These are phyloP conservation scores for Xerocomus minutiporus DNA, from an alignment of 1,284 basidiomycete species.

Conservation along the genomic window DNA sequence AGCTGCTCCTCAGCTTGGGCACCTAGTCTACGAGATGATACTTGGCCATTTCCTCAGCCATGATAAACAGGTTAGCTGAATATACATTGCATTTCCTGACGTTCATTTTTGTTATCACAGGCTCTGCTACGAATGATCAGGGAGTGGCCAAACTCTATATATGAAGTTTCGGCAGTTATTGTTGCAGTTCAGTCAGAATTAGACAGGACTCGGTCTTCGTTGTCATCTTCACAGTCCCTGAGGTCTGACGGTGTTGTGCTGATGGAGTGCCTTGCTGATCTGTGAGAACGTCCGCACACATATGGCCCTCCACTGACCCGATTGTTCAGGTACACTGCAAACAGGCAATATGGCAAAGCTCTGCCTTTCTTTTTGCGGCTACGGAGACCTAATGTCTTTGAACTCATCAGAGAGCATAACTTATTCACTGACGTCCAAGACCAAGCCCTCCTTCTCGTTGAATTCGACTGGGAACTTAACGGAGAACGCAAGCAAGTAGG, in stretches of 20 bases:
- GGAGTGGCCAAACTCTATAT: constrained; percentile 89
- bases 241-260: constrained; percentile 51
- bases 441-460: constrained; percentile 85
- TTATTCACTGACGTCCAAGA: constrained; percentile 94
- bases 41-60: constrained; percentile 81
- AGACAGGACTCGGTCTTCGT: constrained; percentile 57
- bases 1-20: constrained; percentile 73
- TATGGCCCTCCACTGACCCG: neutral
- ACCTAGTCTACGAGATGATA: constrained; percentile 93
- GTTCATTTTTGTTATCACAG: constrained; percentile 36
- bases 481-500: constrained; percentile 50
- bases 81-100: neutral
- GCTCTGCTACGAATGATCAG: constrained; percentile 75
- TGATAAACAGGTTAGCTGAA: constrained; percentile 60
- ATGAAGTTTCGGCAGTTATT: constrained; percentile 84
- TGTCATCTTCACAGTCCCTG: constrained; percentile 36
- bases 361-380: constrained; percentile 86
- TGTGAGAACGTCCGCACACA: constrained; percentile 47
- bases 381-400: constrained; percentile 86
- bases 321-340: constrained; percentile 55
- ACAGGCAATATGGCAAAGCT: constrained; percentile 91
- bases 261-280: constrained; percentile 90
- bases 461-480: constrained; percentile 89
- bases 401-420: constrained; percentile 91
- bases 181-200: constrained; percentile 83